Percentiles rank a stretch among this genome's conserved stretches.
phyloP scores from a whole-genome alignment of 176 grass and related monocot genomes.

The Cenchrus purpureus region DNA sequence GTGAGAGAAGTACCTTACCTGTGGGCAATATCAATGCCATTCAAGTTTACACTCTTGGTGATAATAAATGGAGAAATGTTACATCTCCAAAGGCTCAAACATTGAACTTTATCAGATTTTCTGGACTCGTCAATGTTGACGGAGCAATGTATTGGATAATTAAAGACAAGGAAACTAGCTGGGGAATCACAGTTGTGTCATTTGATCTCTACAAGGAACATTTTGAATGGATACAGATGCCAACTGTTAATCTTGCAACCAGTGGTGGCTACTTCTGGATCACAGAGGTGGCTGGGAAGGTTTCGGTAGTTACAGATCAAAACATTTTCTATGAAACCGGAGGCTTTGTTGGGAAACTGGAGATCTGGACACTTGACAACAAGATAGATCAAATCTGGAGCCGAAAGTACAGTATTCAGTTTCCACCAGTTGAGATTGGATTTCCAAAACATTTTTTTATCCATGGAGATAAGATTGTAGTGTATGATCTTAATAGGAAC shows the following conservation, averaged over 20 bases:
- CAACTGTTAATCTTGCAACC: not conserved
- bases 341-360: not conserved
- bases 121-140: not conserved
- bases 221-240: conserved; percentile 10
- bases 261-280: not conserved
- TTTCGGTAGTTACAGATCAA: conserved; percentile 3
- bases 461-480: conserved; percentile 31
- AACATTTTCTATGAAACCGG: not conserved
- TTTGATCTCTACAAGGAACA: conserved; percentile 31
- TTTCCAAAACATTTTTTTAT: conserved; percentile 17
- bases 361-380: conserved; percentile 29
- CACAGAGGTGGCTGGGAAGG: conserved; percentile 26
- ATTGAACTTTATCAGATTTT: not conserved
- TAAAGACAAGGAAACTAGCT: not conserved
- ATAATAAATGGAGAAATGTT: conserved; percentile 5
- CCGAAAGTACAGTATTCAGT: conserved; percentile 14
- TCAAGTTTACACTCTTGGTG: conserved; percentile 38
- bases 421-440: not conserved
- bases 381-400: conserved; percentile 19
- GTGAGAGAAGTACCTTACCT: not conserved
- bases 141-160: conserved; percentile 36
- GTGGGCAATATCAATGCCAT: not conserved
- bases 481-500: not conserved
- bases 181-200: not conserved
- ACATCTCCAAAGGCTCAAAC: not conserved